Base-by-base conservation (phyloP, 805 yeast genomes). In the Brettanomyces bruxellensis region DNA sequence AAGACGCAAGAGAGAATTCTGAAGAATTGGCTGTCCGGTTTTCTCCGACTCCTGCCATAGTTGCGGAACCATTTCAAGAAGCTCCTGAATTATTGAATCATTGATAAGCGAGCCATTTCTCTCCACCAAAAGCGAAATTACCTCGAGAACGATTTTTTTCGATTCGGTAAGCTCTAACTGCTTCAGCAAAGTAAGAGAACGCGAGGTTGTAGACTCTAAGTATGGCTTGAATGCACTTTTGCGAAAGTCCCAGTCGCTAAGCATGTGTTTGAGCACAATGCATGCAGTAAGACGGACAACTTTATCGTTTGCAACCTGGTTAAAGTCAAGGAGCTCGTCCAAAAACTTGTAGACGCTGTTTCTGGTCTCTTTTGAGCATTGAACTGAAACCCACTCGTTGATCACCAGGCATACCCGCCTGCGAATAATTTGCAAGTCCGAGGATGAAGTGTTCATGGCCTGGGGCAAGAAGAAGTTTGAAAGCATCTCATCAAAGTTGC, bases 191-290 rank as follows among this genome's bases (percentile, higher is more conserved):
- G 62, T 61, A 32, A 88, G 60, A 12, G 81, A 58, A n/a, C 72
- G 60, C 3, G 64, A 54, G 9, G 85, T 72, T 38, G 75, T 73
- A 1, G 69, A 70, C 28, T 75, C 72, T 45, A 85, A 67, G 56
- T 66, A 89, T 1, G 91, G 87, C 51, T 75, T 65, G 55, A 93
- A 87, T 30, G 70, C 79, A 13, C 66, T 68, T 49, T 86, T 82
- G 36, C 79, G 72, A 61, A 91, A 90, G 49, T 86, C 90, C 86
- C 95, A 87, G 56, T 89, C 96, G 50, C 87, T 90, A 32, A 91
- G 70, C 43, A 86, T 71, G 28, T 77, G 72, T 49, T 80, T 73
- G 22, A 90, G 65, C 0, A 91, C 78, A 55, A 82, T 83, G 13
- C 83, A 71, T 0, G 93, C 81, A 0, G 95, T 78, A 23, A 93